A percentile compares a stretch with the other conserved stretches of the same genome.
phyloP scores from a whole-genome alignment of 1,284 basidiomycete species.

The Cryptococcus maquisensis region DNA sequence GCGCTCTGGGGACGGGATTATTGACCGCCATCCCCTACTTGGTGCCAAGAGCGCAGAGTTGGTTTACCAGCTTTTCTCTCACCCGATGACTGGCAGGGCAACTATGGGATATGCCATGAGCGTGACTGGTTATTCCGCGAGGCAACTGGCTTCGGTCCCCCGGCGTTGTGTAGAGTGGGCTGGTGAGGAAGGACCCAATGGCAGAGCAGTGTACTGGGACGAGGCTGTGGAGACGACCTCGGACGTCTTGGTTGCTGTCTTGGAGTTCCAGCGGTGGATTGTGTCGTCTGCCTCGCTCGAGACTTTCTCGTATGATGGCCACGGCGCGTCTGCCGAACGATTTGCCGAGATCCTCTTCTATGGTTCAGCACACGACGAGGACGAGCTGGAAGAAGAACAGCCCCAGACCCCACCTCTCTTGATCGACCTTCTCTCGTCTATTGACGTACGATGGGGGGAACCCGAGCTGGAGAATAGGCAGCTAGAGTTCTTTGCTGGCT shows the following conservation, averaged over 20 bases:
- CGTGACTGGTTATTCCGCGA: slow-evolving; percentile 81
- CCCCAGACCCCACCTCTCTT: slow-evolving; percentile 74
- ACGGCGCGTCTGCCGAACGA: slow-evolving; percentile 66
- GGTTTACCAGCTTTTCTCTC: slow-evolving; percentile 79
- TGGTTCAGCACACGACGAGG: slow-evolving; percentile 53
- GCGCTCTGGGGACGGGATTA: slow-evolving; percentile 55
- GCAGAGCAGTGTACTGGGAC: slow-evolving; percentile 62
- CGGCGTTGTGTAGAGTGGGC: slow-evolving; percentile 55
- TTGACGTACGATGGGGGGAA: slow-evolving; percentile 86
- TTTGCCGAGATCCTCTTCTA: slow-evolving; percentile 70
- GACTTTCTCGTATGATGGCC: slow-evolving; percentile 76
- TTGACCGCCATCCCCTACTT: slow-evolving; percentile 65
- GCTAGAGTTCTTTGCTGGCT: slow-evolving; percentile 63
- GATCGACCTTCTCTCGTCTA: slow-evolving; percentile 77
- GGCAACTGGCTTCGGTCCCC: slow-evolving; percentile 61
- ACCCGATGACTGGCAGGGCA: slow-evolving; percentile 74
- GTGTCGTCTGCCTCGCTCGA: slow-evolving; percentile 85
- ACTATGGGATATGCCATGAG: slow-evolving; percentile 85
- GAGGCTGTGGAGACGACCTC: slow-evolving; percentile 77
- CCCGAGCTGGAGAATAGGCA: slow-evolving; percentile 48
- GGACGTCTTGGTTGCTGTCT: slow-evolving; percentile 67
- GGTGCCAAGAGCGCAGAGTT: slow-evolving; percentile 84
- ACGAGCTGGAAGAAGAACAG: slow-evolving; percentile 49
- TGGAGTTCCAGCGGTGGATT: slow-evolving; percentile 77
- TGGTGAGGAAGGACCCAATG: slow-evolving; percentile 51